Evolutionary conservation across 2,329 filamentous ascomycete genomes (phyloP).

Genomic region (Scolecobasidium constrictum): DNA sequence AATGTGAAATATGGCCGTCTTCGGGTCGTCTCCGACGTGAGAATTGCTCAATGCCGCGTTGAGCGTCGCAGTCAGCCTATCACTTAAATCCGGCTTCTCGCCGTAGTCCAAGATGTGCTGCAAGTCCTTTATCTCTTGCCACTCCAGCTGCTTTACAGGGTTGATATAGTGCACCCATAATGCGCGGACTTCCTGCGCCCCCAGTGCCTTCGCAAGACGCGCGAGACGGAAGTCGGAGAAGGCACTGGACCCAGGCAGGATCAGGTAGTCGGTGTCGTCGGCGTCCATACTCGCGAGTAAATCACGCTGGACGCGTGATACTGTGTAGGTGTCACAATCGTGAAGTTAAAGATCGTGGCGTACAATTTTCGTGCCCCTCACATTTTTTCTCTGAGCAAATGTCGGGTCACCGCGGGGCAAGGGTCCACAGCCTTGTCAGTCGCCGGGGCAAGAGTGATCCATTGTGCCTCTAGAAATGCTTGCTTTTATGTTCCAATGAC

Average conservation of each 20-base stretch:
- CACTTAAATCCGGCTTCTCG: conserved; percentile 35
- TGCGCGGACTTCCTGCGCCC: conserved; percentile 35
- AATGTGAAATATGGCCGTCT: conserved; percentile 55
- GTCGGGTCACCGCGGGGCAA: no score
- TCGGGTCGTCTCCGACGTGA: conserved; percentile 38
- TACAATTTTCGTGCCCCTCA: no score
- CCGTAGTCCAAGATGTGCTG: conserved; percentile 52
- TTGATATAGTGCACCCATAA: conserved; percentile 42
- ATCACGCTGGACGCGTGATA: no score
- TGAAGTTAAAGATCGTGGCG: no score
- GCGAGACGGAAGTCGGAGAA: conserved; percentile 41
- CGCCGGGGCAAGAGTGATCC: no score
- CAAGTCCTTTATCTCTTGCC: conserved; percentile 39
- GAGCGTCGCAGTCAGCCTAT: conserved; percentile 32
- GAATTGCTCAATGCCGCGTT: conserved; percentile 38
- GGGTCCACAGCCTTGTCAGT: no score
- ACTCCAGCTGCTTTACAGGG: conserved; percentile 25
- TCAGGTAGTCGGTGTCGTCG: conserved; percentile 19
- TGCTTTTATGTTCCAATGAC: no score
- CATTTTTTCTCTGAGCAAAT: no score
- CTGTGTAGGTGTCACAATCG: no score
- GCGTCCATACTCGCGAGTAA: no score
- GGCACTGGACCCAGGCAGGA: conserved; percentile 42
- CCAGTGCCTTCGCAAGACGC: conserved; percentile 33
- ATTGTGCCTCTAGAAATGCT: no score